phyloP scores from a whole-genome alignment of 495 filamentous ascomycete species.

The Daldinia grandis region DNA sequence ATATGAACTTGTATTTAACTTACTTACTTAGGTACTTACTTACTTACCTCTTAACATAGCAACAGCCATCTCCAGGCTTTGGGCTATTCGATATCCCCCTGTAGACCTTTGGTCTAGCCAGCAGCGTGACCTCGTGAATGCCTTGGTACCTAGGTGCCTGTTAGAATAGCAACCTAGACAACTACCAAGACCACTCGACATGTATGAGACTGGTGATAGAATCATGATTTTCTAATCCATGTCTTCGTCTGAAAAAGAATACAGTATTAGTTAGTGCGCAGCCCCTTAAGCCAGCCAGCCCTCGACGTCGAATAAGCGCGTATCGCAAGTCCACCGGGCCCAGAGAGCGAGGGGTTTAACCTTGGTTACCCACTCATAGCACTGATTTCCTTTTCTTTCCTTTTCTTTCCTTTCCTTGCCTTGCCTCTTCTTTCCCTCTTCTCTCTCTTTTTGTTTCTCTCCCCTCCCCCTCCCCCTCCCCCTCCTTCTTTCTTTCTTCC shows the following conservation, averaged over 20 bases:
- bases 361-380: not conserved
- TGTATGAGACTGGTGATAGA: slow-evolving; percentile 6
- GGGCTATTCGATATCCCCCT: too few species aligned
- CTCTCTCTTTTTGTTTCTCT: not conserved
- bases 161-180: too few species aligned
- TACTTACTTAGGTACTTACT: too few species aligned
- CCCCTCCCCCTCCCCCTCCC: not conserved
- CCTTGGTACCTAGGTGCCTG: too few species aligned
- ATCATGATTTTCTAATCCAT: slow-evolving; percentile 40
- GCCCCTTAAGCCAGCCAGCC: not conserved
- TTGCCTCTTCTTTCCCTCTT: not conserved
- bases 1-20: too few species aligned
- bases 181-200: not conserved
- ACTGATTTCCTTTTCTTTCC: not conserved
- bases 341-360: not conserved
- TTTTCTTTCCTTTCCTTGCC: not conserved
- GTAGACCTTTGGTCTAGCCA: too few species aligned
- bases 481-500: not conserved
- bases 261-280: slow-evolving; percentile 1
- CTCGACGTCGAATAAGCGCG: not conserved
- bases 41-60: too few species aligned
- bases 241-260: slow-evolving; percentile 15
- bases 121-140: not conserved
- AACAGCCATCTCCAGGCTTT: too few species aligned
- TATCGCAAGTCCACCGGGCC: not conserved